These are phyloP conservation scores for Posidonia australis DNA, from an alignment of 106 monocot species.

Conservation along the genomic window DNA sequence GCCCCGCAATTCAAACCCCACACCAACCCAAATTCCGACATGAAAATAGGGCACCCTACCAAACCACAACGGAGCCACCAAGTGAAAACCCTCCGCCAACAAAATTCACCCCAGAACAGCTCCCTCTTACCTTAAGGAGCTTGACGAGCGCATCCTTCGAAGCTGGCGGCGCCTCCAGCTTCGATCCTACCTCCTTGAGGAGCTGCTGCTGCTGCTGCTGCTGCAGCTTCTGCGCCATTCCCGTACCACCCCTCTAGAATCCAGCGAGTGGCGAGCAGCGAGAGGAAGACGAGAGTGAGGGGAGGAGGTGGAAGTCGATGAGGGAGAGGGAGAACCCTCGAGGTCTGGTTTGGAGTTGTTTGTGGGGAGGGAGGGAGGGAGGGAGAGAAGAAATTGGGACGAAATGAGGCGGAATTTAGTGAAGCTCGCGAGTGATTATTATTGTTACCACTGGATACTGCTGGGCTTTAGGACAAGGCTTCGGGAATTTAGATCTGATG, in stretches of 20 bases:
- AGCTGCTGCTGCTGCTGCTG: constrained; percentile 48
- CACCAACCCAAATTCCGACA: not conserved
- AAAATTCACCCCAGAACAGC: not conserved
- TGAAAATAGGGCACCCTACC: too few relatives aligned
- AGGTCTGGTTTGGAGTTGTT: not conserved
- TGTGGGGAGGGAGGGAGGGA: not conserved
- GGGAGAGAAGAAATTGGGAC: not conserved
- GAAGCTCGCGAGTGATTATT: not conserved
- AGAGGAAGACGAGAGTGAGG: not conserved
- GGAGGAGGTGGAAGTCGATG: not conserved
- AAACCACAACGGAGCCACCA: not conserved
- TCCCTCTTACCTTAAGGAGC: constrained; percentile 58
- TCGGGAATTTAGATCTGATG: not conserved
- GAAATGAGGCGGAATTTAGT: not conserved
- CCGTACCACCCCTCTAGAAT: not conserved
- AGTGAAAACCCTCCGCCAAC: not conserved
- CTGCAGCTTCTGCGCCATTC: constrained; percentile 38
- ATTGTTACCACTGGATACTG: not conserved
- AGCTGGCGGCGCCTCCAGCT: constrained; percentile 58
- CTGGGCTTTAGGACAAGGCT: not conserved
- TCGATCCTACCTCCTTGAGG: constrained; percentile 55
- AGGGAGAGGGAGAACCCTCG: too few relatives aligned
- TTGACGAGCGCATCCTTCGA: constrained; percentile 76
- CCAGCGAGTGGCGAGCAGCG: not conserved
- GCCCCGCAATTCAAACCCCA: not conserved